phyloP scores from a whole-genome alignment of 208 protist species.

The Trypanosoma scelopori region DNA sequence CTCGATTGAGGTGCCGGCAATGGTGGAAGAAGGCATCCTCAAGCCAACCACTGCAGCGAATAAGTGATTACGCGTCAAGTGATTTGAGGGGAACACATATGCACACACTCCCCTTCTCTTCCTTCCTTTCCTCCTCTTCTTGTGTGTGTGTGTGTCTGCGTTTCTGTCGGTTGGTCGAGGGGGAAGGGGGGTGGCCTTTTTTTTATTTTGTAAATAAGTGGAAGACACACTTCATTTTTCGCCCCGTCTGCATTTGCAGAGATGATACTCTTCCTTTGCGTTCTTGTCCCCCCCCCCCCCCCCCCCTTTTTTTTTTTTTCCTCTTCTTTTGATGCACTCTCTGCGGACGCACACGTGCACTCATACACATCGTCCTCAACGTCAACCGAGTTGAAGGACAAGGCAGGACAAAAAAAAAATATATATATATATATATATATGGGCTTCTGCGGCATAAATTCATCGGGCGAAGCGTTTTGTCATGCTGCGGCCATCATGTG shows the following conservation, averaged over 20 bases:
- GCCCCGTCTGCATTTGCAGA: too few species aligned
- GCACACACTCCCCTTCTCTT: background rate
- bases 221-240: too few species aligned
- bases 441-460: slow-evolving; percentile 1
- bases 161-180: too few species aligned
- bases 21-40: slow-evolving; percentile 90
- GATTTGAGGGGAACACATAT: too few species aligned
- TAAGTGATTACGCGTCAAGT: background rate
- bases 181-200: too few species aligned
- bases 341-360: too few species aligned
- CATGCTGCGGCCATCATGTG: slow-evolving; percentile 68
- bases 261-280: slow-evolving; percentile 6
- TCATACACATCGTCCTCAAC: too few species aligned
- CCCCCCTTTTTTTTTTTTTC: slow-evolving; percentile 23
- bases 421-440: too few species aligned
- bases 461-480: slow-evolving; percentile 34
- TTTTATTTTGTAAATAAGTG: too few species aligned
- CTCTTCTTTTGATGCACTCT: background rate
- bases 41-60: slow-evolving; percentile 38
- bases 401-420: slow-evolving; percentile 1
- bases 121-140: background rate
- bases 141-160: background rate
- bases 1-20: slow-evolving; percentile 95
- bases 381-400: background rate
- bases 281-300: too few species aligned